Base-by-base conservation (phyloP, 179 eudicot genomes). In the Silene noctiflora region DNA sequence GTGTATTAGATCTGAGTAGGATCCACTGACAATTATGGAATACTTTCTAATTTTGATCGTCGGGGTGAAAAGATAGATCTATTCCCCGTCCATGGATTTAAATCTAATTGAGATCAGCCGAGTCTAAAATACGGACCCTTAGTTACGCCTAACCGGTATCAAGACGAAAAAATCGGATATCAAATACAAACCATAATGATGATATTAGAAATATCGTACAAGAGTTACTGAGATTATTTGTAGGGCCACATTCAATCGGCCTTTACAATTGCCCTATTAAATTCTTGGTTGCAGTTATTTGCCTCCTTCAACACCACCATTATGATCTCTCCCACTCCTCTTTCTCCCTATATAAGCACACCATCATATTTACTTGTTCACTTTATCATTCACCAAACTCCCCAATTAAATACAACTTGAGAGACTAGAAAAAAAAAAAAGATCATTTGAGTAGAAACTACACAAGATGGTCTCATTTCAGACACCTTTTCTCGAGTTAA, bases 381-480 rank as follows among this genome's bases (percentile, higher is more conserved):
- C 63, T 80, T 42, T 20, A 61, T 79, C 68, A 35, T 61, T 70
- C 76, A 62, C 75, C 66, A 76, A 73, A 44, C 69, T 71, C 69
- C 11, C 58, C 39, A 66, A 76, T 17, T 42, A 72, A 11, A 24
- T 69, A 71, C 2, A 12, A 20, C 44, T 59, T 35, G 9, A 67
- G 9, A 67, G 25, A 39, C 39, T 16, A 17, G 3, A 33, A 17
- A 13, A 19, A 2, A 33, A 17, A 13, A 19, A 2, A 42, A 39
- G 20, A 39, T 11, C 20, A 2, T 4, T 44, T 42, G 4, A 20
- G 21, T 39, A 69, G 13, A 11, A 19, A n/a, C 17, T 9, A n/a
- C 13, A 68, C n/a, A 67, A 55, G 58, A 84, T 81, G 86, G 84
- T 84, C n/a, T 84, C 86, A 72, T 81, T 81, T 73, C 86, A 81